Conservation (phyloP, 345 rosid genomes). For the Excoecaria cochinchinensis region DNA sequence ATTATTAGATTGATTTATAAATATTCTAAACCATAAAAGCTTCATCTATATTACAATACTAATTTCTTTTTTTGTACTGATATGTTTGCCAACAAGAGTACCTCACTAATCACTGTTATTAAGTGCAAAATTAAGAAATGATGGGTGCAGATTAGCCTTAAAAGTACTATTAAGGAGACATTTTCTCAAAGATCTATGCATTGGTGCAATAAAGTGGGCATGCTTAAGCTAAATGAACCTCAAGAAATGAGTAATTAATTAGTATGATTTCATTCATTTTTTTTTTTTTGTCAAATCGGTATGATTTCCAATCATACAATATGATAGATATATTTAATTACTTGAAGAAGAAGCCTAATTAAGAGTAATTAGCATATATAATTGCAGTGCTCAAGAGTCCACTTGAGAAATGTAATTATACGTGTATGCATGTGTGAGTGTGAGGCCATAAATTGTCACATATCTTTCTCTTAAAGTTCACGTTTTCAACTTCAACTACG, state of each 20-base stretch:
- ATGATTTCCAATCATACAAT: too few species aligned
- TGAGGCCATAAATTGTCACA: conserved; percentile 3
- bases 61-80: too few species aligned
- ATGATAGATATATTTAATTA: background rate
- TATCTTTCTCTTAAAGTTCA: conserved; percentile 31
- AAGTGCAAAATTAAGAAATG: too few species aligned
- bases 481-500: conserved; percentile 10
- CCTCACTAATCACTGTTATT: too few species aligned
- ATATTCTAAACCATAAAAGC: too few species aligned
- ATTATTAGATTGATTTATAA: too few species aligned
- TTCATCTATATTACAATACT: background rate
- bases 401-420: conserved; percentile 8
- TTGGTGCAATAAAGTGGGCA: background rate
- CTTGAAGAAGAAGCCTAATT: conserved; percentile 7
- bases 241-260: background rate
- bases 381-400: conserved; percentile 2
- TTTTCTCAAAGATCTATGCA: conserved; percentile 1
- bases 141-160: too few species aligned
- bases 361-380: background rate
- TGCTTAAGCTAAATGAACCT: background rate
- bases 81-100: too few species aligned
- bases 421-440: background rate
- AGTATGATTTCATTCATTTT: background rate
- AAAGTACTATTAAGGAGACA: background rate
- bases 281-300: too few species aligned